Percentiles rank a stretch among this genome's conserved stretches.
Evolutionary conservation across 805 yeast species (phyloP).

Genomic region (Monosporozyma yasuniensis): DNA sequence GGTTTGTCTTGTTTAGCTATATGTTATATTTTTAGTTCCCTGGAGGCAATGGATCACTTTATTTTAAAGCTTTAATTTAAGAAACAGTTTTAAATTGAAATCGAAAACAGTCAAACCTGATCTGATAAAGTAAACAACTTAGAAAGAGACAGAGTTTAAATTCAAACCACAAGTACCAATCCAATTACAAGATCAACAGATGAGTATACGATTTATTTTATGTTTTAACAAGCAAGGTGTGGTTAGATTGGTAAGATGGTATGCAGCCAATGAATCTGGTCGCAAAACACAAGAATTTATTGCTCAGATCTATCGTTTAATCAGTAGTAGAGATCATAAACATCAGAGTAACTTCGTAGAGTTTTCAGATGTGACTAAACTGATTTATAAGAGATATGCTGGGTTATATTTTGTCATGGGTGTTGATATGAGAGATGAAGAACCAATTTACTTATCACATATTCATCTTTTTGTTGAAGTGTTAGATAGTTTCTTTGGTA

Average conservation of each 20-base stretch:
- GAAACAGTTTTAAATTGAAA: background rate
- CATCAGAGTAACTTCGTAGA: slow-evolving; percentile 78
- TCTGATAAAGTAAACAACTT: background rate
- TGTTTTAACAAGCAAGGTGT: slow-evolving; percentile 93
- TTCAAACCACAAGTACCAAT: background rate
- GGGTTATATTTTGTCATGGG: slow-evolving; percentile 85
- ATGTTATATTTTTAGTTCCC: background rate
- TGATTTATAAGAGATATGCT: slow-evolving; percentile 84
- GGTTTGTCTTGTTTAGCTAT: too few species aligned
- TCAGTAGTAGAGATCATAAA: slow-evolving; percentile 76
- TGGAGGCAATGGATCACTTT: background rate
- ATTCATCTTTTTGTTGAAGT: slow-evolving; percentile 85
- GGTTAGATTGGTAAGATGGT: slow-evolving; percentile 80
- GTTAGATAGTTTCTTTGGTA: slow-evolving; percentile 75
- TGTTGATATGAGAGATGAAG: slow-evolving; percentile 72
- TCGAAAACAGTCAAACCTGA: background rate
- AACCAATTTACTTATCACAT: slow-evolving; percentile 70
- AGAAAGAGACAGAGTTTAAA: background rate
- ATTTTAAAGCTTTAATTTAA: background rate
- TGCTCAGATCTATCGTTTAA: slow-evolving; percentile 59
- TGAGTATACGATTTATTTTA: slow-evolving; percentile 74
- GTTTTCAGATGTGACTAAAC: slow-evolving; percentile 48
- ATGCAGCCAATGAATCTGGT: slow-evolving; percentile 16
- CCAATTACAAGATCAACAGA: slow-evolving; percentile 20
- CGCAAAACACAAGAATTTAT: slow-evolving; percentile 26